Evolutionary conservation across 2,329 filamentous ascomycete species (phyloP), one percentile per base, ranked within the genome.

Genomic region (Epichloe aotearoae): DNA sequence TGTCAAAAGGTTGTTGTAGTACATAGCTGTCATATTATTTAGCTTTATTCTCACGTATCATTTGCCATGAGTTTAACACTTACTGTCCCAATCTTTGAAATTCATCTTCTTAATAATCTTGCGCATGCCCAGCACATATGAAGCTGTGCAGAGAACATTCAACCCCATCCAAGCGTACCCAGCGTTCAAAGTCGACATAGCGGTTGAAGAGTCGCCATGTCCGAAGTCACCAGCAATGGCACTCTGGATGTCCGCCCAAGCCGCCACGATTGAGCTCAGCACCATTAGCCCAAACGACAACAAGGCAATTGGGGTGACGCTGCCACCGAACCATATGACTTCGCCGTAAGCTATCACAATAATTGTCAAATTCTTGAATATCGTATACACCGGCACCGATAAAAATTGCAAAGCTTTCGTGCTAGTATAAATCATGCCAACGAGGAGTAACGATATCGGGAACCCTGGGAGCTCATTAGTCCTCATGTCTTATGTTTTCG

Each of bases 81-180:
- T 78, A 96, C 91, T 95, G 69, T 98, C 93, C 75, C 94, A 97
- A 68, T 97, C 93, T 78, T 95, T 96, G 73, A 98, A 97, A 76
- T 95, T 96, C 75, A 95, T 96, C 71, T 94, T 82, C 83, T 97
- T 97, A 68, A 98, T 97, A 58, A 94, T 85, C 77, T 97, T 97
- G 66, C 93, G 84, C 91, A 96, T 97, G 59, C 86, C 80, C 56
- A 98, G 72, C 45, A 97, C 76, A 62, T 95, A 97, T 20, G 87
- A 80, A 2, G 93, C 88, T 30, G 87, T 91, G 76, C 89, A 96
- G 66, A 97, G 80, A 62, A 95, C 95, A 69, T 98, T 98, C 70
- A 95, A 74, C 60, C 88, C 76, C 90, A 98, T 97, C 93, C 93
- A 98, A 54, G 94, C 80, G 66, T 98, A 98, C 43, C 93, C 93